Base-by-base conservation (phyloP, 208 protist genomes). In the Leishmania tropica region DNA sequence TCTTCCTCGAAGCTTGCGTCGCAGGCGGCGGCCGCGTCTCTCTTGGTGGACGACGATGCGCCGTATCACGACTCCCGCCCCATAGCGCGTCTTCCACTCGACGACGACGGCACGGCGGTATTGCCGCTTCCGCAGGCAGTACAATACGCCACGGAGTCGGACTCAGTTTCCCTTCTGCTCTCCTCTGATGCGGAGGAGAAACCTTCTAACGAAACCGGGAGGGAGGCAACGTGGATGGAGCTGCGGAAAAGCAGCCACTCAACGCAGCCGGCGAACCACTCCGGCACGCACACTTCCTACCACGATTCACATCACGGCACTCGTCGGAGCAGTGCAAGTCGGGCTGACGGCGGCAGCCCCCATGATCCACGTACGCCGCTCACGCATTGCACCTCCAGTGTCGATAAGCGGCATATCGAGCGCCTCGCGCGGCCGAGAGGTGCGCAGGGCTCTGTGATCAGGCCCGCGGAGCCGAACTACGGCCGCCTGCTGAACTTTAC, bases 401-500 rank as follows among this genome's bases (percentile, higher is more conserved):
- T 40, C 62, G 76, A 81, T 65, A 74, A 79, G 65, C 78, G 78
- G 11, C 78, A 88, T 24, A 56, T 88, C 7, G 84, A 84, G 78
- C 77, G 78, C n/a, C 68, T 88, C 75, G 80, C 84, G 47, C 67
- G 35, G 51, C 84, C 84, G 15, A 76, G 83, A 37, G 79, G 75
- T 45, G 56, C 56, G 47, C 48, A 79, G 7, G 80, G 87, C 51
- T 65, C 56, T 10, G 70, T 65, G 2, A 35, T 86, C 24, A 47
- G 75, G 71, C 70, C 73, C 7, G 17, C 76, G 13, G 53, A 79
- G 68, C 92, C 92, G 7, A 95, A 95, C 77, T 95, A 95, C 80
- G 92, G 92, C 7, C 84, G 81, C 35, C 47, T 94, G 68, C 80
- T 94, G 15, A 90, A 84, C 76, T 93, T 95, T 47, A 84, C 83